Conservation (phyloP, 2,329 filamentous ascomycete species). For the Cordyceps cateniannulata region DNA sequence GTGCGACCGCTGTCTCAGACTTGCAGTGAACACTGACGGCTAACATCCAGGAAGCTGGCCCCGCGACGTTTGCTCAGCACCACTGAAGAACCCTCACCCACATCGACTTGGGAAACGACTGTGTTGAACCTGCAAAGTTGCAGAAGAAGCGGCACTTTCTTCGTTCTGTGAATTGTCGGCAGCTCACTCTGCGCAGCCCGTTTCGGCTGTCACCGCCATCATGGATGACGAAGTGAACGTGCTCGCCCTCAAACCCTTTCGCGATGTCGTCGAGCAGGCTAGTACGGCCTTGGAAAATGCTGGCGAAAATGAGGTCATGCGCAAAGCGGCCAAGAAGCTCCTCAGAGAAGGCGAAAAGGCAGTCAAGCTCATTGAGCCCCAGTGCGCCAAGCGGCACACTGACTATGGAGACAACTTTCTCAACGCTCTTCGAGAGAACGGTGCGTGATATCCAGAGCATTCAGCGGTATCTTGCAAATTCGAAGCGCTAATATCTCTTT, state of each 20-base stretch:
- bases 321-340: constrained; percentile 41
- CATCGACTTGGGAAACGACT: neutral
- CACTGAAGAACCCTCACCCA: neutral
- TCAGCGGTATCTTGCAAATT: neutral
- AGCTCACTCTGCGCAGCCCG: neutral
- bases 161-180: neutral
- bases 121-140: neutral
- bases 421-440: constrained; percentile 46
- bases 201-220: neutral
- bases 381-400: constrained; percentile 16
- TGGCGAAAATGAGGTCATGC: constrained; percentile 38
- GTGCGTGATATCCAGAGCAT: constrained; percentile 27
- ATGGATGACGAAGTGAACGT: constrained; percentile 36
- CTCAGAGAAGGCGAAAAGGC: constrained; percentile 43
- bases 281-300: constrained; percentile 42
- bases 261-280: constrained; percentile 47
- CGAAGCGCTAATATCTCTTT: neutral
- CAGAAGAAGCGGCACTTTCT: neutral
- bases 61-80: neutral
- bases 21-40: neutral
- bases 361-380: constrained; percentile 31
- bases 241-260: constrained; percentile 45
- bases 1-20: neutral
- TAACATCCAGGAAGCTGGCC: neutral
- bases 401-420: constrained; percentile 45